Percentiles rank a stretch among this genome's conserved stretches.
phyloP scores from a whole-genome alignment of 805 yeast species.

The Starmerella cellae region DNA sequence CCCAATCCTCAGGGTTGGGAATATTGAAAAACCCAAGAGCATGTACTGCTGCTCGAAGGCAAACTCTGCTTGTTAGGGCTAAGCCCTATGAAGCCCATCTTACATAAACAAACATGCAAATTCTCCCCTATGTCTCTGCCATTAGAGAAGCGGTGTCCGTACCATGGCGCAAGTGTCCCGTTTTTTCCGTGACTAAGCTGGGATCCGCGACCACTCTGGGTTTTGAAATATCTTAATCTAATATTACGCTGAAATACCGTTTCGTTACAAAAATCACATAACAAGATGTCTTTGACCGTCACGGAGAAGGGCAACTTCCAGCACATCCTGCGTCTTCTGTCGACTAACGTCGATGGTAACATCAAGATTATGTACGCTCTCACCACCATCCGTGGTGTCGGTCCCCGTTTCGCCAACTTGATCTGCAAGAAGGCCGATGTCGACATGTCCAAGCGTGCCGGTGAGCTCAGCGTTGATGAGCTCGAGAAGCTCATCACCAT shows the following conservation, averaged over 20 bases:
- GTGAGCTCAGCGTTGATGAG: conserved; percentile 99
- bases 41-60: no score
- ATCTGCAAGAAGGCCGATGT: conserved; percentile 99
- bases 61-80: conserved; percentile 3
- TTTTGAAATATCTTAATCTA: conserved; percentile 13
- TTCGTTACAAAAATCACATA: not conserved
- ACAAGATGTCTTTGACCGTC: conserved; percentile 81
- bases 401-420: conserved; percentile 99
- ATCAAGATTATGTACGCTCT: conserved; percentile 99
- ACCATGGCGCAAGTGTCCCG: not conserved
- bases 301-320: conserved; percentile 99
- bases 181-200: not conserved
- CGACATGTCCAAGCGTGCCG: conserved; percentile 96
- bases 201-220: conserved; percentile 1
- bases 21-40: no score
- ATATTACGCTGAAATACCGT: not conserved
- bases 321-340: conserved; percentile 99
- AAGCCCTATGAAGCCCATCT: not conserved
- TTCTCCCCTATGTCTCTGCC: not conserved
- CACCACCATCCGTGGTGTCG: conserved; percentile 99
- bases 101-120: not conserved
- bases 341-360: conserved; percentile 99
- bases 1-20: no score
- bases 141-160: not conserved
- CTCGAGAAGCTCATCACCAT: conserved; percentile 99